Evolutionary conservation across 177 flowering plant species (phyloP).

Genomic region (Vitis hybrid): DNA sequence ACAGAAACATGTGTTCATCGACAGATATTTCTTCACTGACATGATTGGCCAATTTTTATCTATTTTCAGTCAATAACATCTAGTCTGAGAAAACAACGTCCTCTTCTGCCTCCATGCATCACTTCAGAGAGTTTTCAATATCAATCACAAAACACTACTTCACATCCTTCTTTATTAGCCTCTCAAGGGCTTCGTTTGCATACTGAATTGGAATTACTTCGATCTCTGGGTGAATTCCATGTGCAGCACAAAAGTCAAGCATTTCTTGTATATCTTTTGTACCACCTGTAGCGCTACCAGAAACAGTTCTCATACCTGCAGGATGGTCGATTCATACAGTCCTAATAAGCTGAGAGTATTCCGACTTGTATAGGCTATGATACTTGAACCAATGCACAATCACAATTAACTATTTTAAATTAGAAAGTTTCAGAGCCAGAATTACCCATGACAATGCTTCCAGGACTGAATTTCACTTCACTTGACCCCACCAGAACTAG

Average conservation of each 20-base stretch:
- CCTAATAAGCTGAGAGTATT: too few relatives aligned
- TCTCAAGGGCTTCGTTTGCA: conserved; percentile 4
- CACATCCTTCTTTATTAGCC: conserved; percentile 4
- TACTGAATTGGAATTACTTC: conserved; percentile 1
- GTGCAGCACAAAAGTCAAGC: not conserved
- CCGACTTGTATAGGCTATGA: too few relatives aligned
- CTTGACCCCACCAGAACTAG: conserved; percentile 1
- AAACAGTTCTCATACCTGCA: conserved; percentile 6
- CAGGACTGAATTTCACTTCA: conserved; percentile 1
- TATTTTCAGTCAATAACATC: too few relatives aligned
- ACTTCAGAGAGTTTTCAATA: not conserved
- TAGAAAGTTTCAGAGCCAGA: too few relatives aligned
- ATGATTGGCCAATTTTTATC: too few relatives aligned
- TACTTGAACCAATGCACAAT: too few relatives aligned
- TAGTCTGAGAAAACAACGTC: too few relatives aligned
- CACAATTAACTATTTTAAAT: too few relatives aligned
- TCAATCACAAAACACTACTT: conserved; percentile 2
- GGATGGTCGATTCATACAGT: too few relatives aligned
- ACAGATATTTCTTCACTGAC: too few relatives aligned
- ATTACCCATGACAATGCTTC: not conserved
- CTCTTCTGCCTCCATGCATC: too few relatives aligned
- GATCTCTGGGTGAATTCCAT: not conserved
- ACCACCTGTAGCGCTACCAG: not conserved
- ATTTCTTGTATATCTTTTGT: not conserved
- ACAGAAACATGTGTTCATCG: too few relatives aligned